A percentile compares a stretch with the other conserved stretches of the same genome.
phyloP scores from a whole-genome alignment of 2,329 filamentous ascomycete species.

The Knufia fluminis region DNA sequence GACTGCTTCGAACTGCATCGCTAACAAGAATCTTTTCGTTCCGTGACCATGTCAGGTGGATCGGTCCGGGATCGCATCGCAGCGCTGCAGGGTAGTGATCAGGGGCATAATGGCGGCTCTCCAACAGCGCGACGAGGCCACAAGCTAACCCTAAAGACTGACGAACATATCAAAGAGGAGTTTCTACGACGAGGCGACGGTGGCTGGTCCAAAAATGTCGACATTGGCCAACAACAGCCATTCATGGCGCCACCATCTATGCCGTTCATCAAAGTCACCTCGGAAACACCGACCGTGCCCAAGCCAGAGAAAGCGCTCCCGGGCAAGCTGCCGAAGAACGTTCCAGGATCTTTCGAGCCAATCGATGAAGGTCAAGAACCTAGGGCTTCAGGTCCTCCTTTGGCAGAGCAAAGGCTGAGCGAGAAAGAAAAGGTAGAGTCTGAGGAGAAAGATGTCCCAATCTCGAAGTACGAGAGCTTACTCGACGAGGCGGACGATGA shows the following conservation, averaged over 20 bases:
- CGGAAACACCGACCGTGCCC: neutral
- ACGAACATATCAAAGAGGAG: slow-evolving; percentile 7
- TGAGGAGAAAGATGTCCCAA: neutral
- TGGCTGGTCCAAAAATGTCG: slow-evolving; percentile 4
- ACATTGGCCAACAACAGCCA: slow-evolving; percentile 3
- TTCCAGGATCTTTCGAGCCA: neutral
- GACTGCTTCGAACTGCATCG: neutral
- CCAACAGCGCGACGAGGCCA: neutral
- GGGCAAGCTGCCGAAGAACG: neutral
- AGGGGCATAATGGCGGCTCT: neutral
- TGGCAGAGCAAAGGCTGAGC: neutral
- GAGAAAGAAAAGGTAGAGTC: neutral
- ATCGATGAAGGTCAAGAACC: neutral
- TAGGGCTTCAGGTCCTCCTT: neutral
- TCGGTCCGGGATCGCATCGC: slow-evolving; percentile 5
- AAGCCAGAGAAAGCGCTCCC: neutral
- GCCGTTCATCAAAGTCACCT: slow-evolving; percentile 5
- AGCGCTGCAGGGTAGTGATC: neutral
- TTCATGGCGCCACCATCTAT: neutral
- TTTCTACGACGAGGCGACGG: slow-evolving; percentile 5
- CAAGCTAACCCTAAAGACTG: neutral
- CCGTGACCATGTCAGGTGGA: neutral
- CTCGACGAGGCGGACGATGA: neutral
- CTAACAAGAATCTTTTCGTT: neutral
- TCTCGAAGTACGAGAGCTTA: neutral